Conservation (phyloP, 2,329 filamentous ascomycete species). For the Lachnellula occidentalis region DNA sequence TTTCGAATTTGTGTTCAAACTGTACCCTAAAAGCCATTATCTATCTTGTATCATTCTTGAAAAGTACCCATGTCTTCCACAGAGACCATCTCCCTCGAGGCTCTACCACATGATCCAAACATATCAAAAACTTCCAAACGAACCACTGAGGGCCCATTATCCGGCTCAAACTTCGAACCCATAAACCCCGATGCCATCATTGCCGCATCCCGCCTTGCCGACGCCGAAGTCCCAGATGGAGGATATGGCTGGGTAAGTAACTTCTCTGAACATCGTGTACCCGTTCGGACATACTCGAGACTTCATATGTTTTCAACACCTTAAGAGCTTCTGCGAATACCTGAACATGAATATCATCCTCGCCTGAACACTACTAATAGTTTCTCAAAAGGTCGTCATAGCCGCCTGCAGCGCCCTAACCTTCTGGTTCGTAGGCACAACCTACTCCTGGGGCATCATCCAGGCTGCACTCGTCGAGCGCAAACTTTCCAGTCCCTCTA, state of each 20-base stretch:
- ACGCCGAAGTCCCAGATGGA: constrained; percentile 45
- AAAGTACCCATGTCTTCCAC: constrained; percentile 5
- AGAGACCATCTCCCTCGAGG: constrained; percentile 9
- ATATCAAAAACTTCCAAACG: background rate
- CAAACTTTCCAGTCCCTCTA: constrained; percentile 43
- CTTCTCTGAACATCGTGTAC: background rate
- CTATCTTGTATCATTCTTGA: background rate
- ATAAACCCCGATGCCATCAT: constrained; percentile 32
- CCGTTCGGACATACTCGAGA: background rate
- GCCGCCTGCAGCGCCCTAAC: constrained; percentile 43
- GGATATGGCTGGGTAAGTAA: constrained; percentile 46
- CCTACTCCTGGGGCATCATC: constrained; percentile 56
- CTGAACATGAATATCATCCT: too few species aligned
- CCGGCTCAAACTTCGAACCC: constrained; percentile 18
- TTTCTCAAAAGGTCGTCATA: constrained; percentile 37
- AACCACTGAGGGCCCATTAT: background rate
- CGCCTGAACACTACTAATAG: too few species aligned
- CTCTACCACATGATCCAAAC: background rate
- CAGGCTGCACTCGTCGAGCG: constrained; percentile 50
- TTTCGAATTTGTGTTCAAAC: too few species aligned
- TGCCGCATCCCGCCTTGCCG: constrained; percentile 40
- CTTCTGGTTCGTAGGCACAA: constrained; percentile 52
- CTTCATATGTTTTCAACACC: background rate
- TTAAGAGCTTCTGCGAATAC: background rate
- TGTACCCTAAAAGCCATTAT: too few species aligned